Base-by-base conservation (phyloP, 768 basidiomycete species). In the Rhodotorula diobovata region DNA sequence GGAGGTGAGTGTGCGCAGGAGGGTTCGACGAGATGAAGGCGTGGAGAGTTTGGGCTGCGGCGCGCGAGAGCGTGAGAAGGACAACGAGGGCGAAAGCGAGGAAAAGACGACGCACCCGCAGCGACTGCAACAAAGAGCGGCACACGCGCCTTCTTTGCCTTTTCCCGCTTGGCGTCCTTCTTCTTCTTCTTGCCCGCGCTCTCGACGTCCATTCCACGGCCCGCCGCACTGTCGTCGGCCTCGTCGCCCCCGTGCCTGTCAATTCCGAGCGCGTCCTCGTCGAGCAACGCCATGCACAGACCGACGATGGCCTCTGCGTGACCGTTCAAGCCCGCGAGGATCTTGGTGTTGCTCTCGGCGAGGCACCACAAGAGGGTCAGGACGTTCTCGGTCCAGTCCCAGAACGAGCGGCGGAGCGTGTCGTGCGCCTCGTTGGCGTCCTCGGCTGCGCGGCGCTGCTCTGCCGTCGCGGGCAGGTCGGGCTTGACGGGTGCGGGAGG, bases 371-470 rank as follows among this genome's bases (percentile, higher is more conserved):
- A 50, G 43, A 75, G 54, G 37, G 56, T 54, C 34, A 72, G 43
- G 59, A 67, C 61, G 74, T 75, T 71, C 61, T 75, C 74, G 50
- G 60, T 56, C 74, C 74, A 75, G 50, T 71, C 71, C 74, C 74
- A 75, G 67, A 54, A 75, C 12, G 45, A 46, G 18, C 45, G 30
- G 46, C 60, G 60, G 34, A 61, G 60, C 21, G 60, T 61, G 32
- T 61, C 60, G 30, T 35, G 32, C 32, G 45, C 60, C 43, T 61
- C 60, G 60, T 61, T 61, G 57, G 62, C 28, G 63, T 35, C 30
- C 14, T 61, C 60, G 60, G 41, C 60, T 20, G 45, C 45, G 12
- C 45, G 60, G 20, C 60, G 45, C 43, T 30, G 30, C 21, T 30
- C 60, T 2, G 60, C 45, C 2, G 45, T 61, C 21, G 60, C 60